Conservation (phyloP, 805 yeast genomes). For the Starmerella potacharoeniae region DNA sequence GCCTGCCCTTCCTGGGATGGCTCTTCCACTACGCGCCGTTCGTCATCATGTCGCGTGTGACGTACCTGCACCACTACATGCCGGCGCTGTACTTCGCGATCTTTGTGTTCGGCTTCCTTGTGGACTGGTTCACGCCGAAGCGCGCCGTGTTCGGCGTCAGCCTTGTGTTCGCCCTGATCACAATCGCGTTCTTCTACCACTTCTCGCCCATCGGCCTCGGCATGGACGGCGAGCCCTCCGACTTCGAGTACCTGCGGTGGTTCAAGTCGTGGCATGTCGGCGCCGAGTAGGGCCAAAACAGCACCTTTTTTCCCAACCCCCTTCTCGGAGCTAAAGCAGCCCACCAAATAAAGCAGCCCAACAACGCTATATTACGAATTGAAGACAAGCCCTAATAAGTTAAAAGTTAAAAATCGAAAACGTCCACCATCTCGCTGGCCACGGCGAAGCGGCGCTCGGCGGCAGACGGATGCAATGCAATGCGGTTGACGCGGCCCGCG, state of each 20-base stretch:
- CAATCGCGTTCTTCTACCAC: constrained; percentile 48
- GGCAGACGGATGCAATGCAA: neutral
- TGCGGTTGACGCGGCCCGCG: constrained; percentile 19
- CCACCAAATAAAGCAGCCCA: neutral
- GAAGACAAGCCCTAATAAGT: neutral
- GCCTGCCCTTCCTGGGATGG: constrained; percentile 87
- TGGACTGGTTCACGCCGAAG: constrained; percentile 36
- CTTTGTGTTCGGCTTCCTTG: constrained; percentile 53
- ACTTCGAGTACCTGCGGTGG: constrained; percentile 44
- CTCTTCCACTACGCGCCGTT: constrained; percentile 79
- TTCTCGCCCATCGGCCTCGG: constrained; percentile 70
- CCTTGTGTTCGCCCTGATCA: constrained; percentile 33
- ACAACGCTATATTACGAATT: neutral
- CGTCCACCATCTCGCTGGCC: constrained; percentile 1
- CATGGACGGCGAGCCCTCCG: constrained; percentile 47
- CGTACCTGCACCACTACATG: constrained; percentile 90
- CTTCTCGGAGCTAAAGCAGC: neutral
- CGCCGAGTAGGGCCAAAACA: neutral
- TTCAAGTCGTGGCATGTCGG: constrained; percentile 27
- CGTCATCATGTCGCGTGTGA: constrained; percentile 88
- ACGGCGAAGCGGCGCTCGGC: neutral
- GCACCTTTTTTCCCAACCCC: neutral
- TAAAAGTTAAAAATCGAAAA: neutral
- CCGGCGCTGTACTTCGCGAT: constrained; percentile 94
- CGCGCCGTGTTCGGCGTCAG: constrained; percentile 33